phyloP scores from a whole-genome alignment of 805 yeast genomes.

The Starmera caribaea region DNA sequence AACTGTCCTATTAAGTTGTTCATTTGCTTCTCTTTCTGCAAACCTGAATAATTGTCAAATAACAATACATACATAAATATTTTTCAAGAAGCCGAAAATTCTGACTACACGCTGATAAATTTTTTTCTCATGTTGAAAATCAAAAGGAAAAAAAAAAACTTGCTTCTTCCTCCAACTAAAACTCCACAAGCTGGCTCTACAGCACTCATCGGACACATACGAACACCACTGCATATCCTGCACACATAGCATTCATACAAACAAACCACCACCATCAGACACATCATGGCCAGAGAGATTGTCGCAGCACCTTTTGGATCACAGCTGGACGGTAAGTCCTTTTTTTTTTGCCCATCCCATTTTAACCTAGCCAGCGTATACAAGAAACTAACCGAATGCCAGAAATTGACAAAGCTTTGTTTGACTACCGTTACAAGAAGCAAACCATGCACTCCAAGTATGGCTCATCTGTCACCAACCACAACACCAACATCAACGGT shows the following conservation, averaged over 20 bases:
- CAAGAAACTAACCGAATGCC: neutral
- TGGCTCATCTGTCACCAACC: neutral
- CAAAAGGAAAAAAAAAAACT: too few species aligned
- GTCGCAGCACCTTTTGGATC: conserved; percentile 1
- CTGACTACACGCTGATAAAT: too few species aligned
- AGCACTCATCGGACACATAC: too few species aligned
- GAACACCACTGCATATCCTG: neutral
- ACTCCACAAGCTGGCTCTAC: too few species aligned
- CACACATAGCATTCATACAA: neutral
- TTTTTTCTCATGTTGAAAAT: too few species aligned
- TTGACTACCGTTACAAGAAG: conserved; percentile 2
- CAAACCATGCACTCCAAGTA: neutral
- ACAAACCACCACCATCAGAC: too few species aligned
- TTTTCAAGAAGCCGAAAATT: too few species aligned
- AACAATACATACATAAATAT: too few species aligned
- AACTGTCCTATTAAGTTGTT: too few species aligned
- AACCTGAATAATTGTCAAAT: too few species aligned
- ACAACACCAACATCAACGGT: neutral
- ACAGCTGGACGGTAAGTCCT: conserved; percentile 2
- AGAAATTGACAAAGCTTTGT: conserved; percentile 3
- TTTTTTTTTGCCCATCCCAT: neutral
- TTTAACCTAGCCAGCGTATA: neutral
- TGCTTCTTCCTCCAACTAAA: too few species aligned
- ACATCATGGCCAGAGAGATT: conserved; percentile 1
- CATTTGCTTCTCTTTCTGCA: too few species aligned